These are phyloP conservation scores for Trichomonascaceae sp. DNA, from an alignment of 1,139 yeast species.

Conservation along the genomic window DNA sequence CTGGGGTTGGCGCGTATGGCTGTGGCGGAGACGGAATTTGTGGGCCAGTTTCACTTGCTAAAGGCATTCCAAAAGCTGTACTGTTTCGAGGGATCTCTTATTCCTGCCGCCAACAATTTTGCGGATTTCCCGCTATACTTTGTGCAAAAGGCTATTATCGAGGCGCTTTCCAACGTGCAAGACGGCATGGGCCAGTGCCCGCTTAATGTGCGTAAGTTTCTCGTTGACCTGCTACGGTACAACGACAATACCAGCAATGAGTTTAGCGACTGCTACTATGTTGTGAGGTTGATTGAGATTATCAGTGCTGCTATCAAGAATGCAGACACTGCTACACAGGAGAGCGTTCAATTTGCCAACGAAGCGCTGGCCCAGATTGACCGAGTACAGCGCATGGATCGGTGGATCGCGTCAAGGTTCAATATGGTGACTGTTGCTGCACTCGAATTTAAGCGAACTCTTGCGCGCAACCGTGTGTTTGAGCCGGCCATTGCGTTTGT, in stretches of 20 bases:
- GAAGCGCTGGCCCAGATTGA: conserved; percentile 49
- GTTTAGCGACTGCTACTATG: conserved; percentile 61
- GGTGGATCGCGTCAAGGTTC: conserved; percentile 73
- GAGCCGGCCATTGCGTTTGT: conserved; percentile 33
- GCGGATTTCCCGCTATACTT: conserved; percentile 53
- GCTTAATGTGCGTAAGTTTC: conserved; percentile 41
- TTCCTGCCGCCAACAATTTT: conserved; percentile 77
- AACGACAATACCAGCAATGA: conserved; percentile 77
- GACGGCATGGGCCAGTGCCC: conserved; percentile 63
- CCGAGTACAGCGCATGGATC: conserved; percentile 68
- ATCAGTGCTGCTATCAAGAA: conserved; percentile 36
- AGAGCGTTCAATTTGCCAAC: conserved; percentile 22
- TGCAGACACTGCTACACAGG: conserved; percentile 7
- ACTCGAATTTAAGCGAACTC: conserved; percentile 41
- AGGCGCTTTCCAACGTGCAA: conserved; percentile 45
- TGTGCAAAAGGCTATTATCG: conserved; percentile 55
- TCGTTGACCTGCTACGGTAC: conserved; percentile 62
- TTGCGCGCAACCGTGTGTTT: conserved; percentile 49
- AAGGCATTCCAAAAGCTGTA: conserved; percentile 55
- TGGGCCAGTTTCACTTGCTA: conserved; percentile 64
- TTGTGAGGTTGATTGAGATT: conserved; percentile 45
- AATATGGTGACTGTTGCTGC: conserved; percentile 45
- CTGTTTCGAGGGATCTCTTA: conserved; percentile 52
- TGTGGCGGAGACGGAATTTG: conserved; percentile 42
- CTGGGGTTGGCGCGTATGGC: conserved; percentile 60